Percentiles rank a stretch among this genome's conserved stretches.
Conservation (phyloP, 139 green algal genomes). For the Diplosphaera chodatii region DNA sequence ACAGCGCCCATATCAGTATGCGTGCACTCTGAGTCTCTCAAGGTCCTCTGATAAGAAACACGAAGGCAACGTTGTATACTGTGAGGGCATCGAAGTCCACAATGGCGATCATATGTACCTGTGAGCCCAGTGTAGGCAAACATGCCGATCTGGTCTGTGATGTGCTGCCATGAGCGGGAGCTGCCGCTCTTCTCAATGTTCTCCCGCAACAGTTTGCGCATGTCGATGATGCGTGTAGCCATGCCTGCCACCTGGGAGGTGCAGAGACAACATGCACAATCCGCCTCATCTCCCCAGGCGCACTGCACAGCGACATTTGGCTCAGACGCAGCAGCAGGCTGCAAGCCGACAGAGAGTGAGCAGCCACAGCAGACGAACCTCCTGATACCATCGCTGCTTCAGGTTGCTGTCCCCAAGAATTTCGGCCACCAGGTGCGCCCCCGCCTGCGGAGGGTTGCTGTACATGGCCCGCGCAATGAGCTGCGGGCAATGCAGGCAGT, state of each 20-base stretch:
- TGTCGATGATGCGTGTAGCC: slow-evolving; percentile 86
- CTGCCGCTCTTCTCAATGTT: slow-evolving; percentile 53
- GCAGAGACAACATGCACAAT: background rate
- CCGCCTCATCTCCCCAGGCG: too few relatives aligned
- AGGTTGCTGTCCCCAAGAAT: slow-evolving; percentile 61
- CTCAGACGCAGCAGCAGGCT: too few relatives aligned
- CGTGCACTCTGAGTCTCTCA: too few relatives aligned
- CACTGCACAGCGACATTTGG: too few relatives aligned
- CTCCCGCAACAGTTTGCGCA: slow-evolving; percentile 62
- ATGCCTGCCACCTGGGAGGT: slow-evolving; percentile 68
- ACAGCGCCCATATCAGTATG: background rate
- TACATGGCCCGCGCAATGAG: slow-evolving; percentile 55
- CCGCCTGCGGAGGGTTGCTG: slow-evolving; percentile 74
- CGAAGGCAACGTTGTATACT: too few relatives aligned
- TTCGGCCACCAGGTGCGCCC: slow-evolving; percentile 63
- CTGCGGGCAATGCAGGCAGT: background rate
- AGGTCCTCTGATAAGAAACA: too few relatives aligned
- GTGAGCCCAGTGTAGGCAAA: slow-evolving; percentile 71
- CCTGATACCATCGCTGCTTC: slow-evolving; percentile 70
- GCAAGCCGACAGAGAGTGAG: too few relatives aligned
- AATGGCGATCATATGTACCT: slow-evolving; percentile 22
- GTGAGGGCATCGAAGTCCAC: too few relatives aligned
- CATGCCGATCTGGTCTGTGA: slow-evolving; percentile 90
- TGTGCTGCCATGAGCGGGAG: slow-evolving; percentile 66
- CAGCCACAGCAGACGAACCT: background rate